Percentiles rank a stretch among this genome's conserved stretches.
Evolutionary conservation across 306 rosid genomes (phyloP).

Genomic region (Gillenia trifoliata): DNA sequence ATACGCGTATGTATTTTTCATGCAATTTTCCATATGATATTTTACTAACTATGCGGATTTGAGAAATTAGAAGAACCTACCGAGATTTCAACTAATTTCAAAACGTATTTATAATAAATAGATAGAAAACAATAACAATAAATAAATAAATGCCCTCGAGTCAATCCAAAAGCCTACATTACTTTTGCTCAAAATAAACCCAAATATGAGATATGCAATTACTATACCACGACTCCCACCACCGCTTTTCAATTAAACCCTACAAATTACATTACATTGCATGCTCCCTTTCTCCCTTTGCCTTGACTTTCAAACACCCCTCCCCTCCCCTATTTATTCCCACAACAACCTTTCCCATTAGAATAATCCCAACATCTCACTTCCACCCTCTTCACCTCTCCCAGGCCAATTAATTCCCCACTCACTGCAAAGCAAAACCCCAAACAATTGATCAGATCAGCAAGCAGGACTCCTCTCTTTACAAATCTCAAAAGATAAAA

Average conservation of each 20-base stretch:
- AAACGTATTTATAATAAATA: no score
- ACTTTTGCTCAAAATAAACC: conserved; percentile 40
- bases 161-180: conserved; percentile 67
- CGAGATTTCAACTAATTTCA: background rate
- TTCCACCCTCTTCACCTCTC: conserved; percentile 22
- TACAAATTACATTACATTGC: background rate
- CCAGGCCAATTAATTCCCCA: conserved; percentile 34
- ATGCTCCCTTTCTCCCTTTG: conserved; percentile 4
- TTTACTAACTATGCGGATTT: no score
- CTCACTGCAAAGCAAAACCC: conserved; percentile 20
- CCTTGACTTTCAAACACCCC: conserved; percentile 64
- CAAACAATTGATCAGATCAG: conserved; percentile 17
- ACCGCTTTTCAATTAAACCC: conserved; percentile 71
- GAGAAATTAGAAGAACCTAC: background rate
- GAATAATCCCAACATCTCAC: conserved; percentile 54
- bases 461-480: background rate
- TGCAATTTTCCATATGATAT: background rate
- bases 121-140: no score
- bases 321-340: conserved; percentile 54
- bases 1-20: no score
- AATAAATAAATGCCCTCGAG: conserved; percentile 81
- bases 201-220: conserved; percentile 45
- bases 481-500: background rate
- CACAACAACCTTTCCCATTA: conserved; percentile 83
- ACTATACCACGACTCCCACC: conserved; percentile 54